Conservation (phyloP, 495 filamentous ascomycete genomes). For the Neurospora sp. region DNA sequence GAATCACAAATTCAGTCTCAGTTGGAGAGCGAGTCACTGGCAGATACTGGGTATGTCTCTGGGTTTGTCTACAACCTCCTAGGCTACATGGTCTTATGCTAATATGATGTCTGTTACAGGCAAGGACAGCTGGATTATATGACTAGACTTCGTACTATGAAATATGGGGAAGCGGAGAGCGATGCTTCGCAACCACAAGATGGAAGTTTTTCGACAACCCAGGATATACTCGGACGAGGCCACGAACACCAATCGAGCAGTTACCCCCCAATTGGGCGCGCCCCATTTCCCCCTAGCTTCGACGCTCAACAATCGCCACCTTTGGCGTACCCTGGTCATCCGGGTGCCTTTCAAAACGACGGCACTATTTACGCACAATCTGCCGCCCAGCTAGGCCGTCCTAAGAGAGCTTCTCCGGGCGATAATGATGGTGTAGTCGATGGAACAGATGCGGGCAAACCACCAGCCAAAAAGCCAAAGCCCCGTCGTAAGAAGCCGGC, state of each 20-base stretch:
- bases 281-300: not conserved
- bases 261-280: not conserved
- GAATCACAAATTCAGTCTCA: constrained; percentile 20
- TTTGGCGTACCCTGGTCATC: not conserved
- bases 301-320: not conserved
- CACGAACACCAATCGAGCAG: not conserved
- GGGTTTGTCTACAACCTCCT: constrained; percentile 2
- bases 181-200: not conserved
- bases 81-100: not conserved
- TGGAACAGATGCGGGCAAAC: constrained; percentile 1
- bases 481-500: constrained; percentile 11
- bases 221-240: not conserved
- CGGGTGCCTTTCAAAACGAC: constrained; percentile 5
- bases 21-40: constrained; percentile 14
- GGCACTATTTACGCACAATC: constrained; percentile 16
- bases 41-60: constrained; percentile 5
- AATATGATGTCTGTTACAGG: not conserved
- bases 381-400: constrained; percentile 8
- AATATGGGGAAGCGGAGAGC: not conserved
- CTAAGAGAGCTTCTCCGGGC: constrained; percentile 9
- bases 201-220: not conserved
- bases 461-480: constrained; percentile 12
- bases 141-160: not conserved
- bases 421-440: not conserved
- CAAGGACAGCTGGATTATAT: not conserved